Base-by-base conservation (phyloP, 2,329 filamentous ascomycete species). In the Fusarium redolens region DNA sequence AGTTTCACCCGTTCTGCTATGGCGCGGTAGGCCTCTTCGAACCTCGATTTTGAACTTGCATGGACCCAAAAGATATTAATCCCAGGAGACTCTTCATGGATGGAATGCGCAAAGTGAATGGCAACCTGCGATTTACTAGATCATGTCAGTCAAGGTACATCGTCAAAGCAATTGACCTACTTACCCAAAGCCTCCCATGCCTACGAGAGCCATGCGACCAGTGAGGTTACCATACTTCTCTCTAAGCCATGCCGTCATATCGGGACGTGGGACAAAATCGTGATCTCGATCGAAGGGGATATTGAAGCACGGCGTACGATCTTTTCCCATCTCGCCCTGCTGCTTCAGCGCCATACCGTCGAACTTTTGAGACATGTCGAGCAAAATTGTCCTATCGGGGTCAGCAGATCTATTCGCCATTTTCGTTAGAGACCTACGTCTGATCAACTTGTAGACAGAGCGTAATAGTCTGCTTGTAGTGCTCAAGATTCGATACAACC, bases 51-150 rank as follows among this genome's bases (percentile, higher is more conserved):
- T 30, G 79, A 82, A 60, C 78, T 81, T 13, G 80, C 79, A 65
- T 83, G 73, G 10, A 83, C 72, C 82, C 79, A 85, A 61, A 83
- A 83, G 37, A 83, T 71, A 73, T 74, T 81, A 20, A 73, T 79
- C n/a, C 75, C 37, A 1, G 77, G 75, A 28, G 69, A 78, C 30
- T 57, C 58, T 0, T 78, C 68, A 64, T 69, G 72, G n/a, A 75
- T 65, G 51, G 67, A 72, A 62, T 84, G 78, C 1, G 77, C 76
- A 54, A 83, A 83, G 74, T 83, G 73, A 54, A 84, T 83, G 14
- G 80, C 79, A 56, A 78, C 18, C 50, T 79, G 68, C 0, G 73
- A 78, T 73, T 78, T 79, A 1, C 76, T 78, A 5, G 7, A 3
- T 5, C 22, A 25, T 25, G 25, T 25, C 4, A 25, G 25, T 25